Evolutionary conservation across 177 flowering plant species (phyloP), one percentile per base, ranked within the genome.

Genomic region (Vitis hybrid): DNA sequence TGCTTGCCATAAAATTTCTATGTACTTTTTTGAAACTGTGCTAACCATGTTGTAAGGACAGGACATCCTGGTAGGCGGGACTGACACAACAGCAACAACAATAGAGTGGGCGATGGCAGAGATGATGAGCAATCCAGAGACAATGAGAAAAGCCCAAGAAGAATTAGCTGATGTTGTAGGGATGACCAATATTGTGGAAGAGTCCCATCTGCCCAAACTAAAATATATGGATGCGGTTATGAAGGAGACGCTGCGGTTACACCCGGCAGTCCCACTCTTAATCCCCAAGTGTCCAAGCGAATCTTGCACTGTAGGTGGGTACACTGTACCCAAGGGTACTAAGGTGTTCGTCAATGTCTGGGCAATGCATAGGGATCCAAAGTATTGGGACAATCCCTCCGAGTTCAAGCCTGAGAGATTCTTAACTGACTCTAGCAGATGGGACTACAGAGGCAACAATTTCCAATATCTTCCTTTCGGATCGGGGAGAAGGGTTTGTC

Each of bases 41-140:
- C 7, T 62, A 5, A 63, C 8, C 31, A 0, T 57, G 19, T 55
- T 10, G 56, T 5, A 5, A 2, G 16, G n/a, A 9, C 59, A 82
- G 81, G 77, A 78, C 39, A 66, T 71, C 19, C 60, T 85, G 0
- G 58, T 70, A 2, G 86, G 71, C 7, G 88, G 84, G 10, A 75
- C 76, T 0, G 88, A 79, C 16, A 71, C 84, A 5, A 71, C 82
- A 1, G 2, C 81, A 0, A 64, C 58, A 1, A 73, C 76, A 10
- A n/a, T 73, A 2, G 85, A 84, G 66, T 80, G 75, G 72, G 78
- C 73, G 5, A 62, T 84, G 74, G 61, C 82, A 0, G 81, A 75
- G 69, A 3, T 80, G 48, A 62, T 85, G 77, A 56, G 70, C 6
- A 29, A 76, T 12, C 82, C 81, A 3, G 53, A 77, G 22, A 51